Evolutionary conservation across 2,329 filamentous ascomycete genomes (phyloP).

Genomic region (Alternaria sp.): DNA sequence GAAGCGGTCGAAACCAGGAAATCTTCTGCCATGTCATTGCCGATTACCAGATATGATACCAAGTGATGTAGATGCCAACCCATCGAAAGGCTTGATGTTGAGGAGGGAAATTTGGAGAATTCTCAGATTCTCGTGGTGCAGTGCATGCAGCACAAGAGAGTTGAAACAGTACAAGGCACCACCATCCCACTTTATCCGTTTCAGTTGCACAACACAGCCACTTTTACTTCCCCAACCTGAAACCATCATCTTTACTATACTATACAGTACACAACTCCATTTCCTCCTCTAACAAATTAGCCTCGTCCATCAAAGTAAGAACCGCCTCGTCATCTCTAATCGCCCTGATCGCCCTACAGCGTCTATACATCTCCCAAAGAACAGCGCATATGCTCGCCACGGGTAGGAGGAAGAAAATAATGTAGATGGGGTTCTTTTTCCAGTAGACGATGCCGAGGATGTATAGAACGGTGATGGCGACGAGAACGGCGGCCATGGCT

Average conservation of each 20-base stretch:
- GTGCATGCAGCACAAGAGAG: too few species aligned
- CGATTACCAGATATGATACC: not conserved
- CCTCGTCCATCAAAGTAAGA: not conserved
- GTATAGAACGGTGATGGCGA: not conserved
- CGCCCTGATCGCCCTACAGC: not conserved
- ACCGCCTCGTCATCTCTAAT: not conserved
- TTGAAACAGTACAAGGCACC: too few species aligned
- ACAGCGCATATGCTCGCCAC: not conserved
- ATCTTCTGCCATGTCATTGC: not conserved
- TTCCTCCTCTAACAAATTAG: not conserved
- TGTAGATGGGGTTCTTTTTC: not conserved
- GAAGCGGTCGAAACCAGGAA: not conserved
- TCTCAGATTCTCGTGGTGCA: too few species aligned
- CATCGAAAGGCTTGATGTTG: not conserved
- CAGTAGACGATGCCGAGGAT: not conserved
- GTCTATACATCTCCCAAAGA: not conserved
- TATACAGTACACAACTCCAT: not conserved
- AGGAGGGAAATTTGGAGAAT: too few species aligned
- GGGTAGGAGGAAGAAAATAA: not conserved
- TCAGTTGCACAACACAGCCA: not conserved
- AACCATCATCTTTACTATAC: not conserved
- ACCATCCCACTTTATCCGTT: too few species aligned
- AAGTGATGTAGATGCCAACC: not conserved
- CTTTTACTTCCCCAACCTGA: not conserved
- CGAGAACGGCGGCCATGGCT: not conserved